Conservation (phyloP, 371 early-diverging fungal genomes). For the Zopfochytrium polystomum region DNA sequence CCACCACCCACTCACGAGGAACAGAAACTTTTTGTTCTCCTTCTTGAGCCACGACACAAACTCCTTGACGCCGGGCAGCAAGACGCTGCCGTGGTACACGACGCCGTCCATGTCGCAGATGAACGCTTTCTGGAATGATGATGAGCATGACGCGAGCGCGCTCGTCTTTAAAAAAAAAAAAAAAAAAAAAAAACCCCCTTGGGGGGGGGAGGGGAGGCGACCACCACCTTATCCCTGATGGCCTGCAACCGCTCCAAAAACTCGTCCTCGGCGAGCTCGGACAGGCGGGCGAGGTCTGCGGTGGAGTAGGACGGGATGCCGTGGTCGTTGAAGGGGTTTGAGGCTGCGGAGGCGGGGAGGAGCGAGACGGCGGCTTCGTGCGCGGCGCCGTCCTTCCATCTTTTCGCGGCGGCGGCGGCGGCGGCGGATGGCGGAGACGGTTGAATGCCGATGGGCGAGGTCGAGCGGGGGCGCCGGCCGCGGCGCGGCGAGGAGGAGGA, state of each 20-base stretch:
- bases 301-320: conserved; percentile 8
- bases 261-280: conserved; percentile 25
- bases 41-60: conserved; percentile 59
- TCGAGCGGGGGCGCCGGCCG: no score
- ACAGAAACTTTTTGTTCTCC: conserved; percentile 62
- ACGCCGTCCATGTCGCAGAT: conserved; percentile 72
- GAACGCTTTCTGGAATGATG: conserved; percentile 54
- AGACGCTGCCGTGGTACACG: conserved; percentile 54
- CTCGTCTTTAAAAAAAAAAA: neutral
- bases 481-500: no score
- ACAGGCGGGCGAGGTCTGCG: conserved; percentile 21
- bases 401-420: no score
- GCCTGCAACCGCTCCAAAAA: conserved; percentile 45
- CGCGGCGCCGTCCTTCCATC: no score
- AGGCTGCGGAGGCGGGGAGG: no score
- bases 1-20: conserved; percentile 30
- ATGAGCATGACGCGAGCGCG: neutral
- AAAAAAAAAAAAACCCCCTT: neutral
- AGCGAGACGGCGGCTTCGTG: no score
- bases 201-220: neutral
- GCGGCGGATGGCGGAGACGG: no score
- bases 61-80: conserved; percentile 54
- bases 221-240: conserved; percentile 51
- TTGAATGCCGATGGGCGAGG: no score
- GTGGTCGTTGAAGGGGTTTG: no score